Evolutionary conservation across 306 rosid species (phyloP).

Genomic region (Fragaria vesca): DNA sequence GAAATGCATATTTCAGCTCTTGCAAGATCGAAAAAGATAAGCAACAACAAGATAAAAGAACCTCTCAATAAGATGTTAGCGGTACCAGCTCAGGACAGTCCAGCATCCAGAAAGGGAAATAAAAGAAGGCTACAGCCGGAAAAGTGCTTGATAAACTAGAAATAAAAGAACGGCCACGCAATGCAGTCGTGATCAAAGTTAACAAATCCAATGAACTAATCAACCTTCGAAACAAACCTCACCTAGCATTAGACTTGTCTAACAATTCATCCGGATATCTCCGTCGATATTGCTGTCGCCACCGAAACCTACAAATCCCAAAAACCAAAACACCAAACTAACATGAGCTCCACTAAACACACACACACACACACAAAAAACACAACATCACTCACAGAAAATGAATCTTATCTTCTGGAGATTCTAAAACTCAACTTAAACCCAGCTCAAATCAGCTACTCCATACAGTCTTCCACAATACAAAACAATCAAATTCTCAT

Average conservation of each 20-base stretch:
- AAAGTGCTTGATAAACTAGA: not conserved
- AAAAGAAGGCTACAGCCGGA: not conserved
- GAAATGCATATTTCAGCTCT: constrained; percentile 19
- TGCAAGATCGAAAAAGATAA: constrained; percentile 18
- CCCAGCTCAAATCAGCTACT: not conserved
- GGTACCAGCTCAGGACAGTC: not conserved
- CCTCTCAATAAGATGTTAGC: constrained; percentile 24
- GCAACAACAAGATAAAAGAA: constrained; percentile 3
- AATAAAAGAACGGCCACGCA: not conserved
- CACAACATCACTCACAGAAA: not conserved
- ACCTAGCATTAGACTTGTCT: constrained; percentile 85
- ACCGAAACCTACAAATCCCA: constrained; percentile 61
- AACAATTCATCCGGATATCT: constrained; percentile 82
- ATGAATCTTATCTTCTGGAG: not conserved
- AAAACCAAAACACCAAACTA: not conserved
- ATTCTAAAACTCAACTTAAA: not conserved
- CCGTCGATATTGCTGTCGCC: constrained; percentile 82
- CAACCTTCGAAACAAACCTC: constrained; percentile 6
- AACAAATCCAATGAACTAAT: not conserved
- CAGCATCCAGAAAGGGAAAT: not conserved
- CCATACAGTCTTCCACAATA: not conserved
- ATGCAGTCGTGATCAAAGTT: not conserved
- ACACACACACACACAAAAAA: too few species aligned
- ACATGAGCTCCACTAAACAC: constrained; percentile 3
- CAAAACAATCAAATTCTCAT: not conserved